Percentiles rank a stretch among this genome's conserved stretches.
phyloP scores from a whole-genome alignment of 2,329 filamentous ascomycete species.

The Ophiocordyceps camponoti-saundersi region DNA sequence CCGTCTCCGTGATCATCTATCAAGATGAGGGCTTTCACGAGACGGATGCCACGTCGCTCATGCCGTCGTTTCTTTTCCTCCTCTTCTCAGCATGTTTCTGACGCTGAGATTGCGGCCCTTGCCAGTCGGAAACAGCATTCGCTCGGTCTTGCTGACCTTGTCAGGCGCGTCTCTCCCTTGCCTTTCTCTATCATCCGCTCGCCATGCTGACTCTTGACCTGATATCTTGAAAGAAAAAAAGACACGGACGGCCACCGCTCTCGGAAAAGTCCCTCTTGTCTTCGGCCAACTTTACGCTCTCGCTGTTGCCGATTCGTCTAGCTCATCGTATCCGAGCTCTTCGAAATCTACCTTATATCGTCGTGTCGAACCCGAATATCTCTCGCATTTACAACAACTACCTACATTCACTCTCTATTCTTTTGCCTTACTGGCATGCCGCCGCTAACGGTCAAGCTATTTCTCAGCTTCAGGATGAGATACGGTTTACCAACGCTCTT shows the following conservation, averaged over 20 bases:
- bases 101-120: slow-evolving; percentile 64
- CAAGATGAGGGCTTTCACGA: neutral
- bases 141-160: slow-evolving; percentile 72
- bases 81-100: slow-evolving; percentile 25
- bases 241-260: slow-evolving; percentile 68
- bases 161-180: slow-evolving; percentile 42
- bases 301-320: slow-evolving; percentile 76
- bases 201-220: neutral
- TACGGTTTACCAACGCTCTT: slow-evolving; percentile 79
- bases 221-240: slow-evolving; percentile 10
- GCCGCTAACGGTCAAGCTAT: slow-evolving; percentile 19
- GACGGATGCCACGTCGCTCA: neutral
- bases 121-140: slow-evolving; percentile 64
- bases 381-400: slow-evolving; percentile 94
- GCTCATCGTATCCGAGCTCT: slow-evolving; percentile 88
- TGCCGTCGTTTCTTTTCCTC: neutral
- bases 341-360: slow-evolving; percentile 88
- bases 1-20: neutral
- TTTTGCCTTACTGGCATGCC: slow-evolving; percentile 61
- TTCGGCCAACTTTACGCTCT: slow-evolving; percentile 91
- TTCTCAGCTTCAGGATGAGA: slow-evolving; percentile 64
- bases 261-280: slow-evolving; percentile 64
- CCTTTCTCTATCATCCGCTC: neutral
- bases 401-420: slow-evolving; percentile 75
- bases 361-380: slow-evolving; percentile 94